Evolutionary conservation across 2,329 filamentous ascomycete species (phyloP), one percentile per base, ranked within the genome.

Genomic region (Xylariomycetidae sp.): DNA sequence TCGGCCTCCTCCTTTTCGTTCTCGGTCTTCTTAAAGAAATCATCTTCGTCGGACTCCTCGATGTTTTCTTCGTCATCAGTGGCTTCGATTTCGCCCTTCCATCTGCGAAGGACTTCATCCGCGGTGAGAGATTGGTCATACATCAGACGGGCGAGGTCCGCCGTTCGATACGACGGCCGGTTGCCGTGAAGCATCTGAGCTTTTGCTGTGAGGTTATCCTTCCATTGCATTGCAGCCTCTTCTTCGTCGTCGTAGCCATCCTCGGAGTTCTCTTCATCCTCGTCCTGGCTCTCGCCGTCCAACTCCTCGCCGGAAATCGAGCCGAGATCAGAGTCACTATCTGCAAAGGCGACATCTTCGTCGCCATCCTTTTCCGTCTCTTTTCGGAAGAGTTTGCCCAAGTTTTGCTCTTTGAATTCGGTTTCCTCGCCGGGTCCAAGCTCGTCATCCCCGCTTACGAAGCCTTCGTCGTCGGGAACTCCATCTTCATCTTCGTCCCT

Each of bases 271-370:
- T 65, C 63, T 14, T 66, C 65, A 0, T 59, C 60, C 2, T 40
- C 37, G 18, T 37, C 34, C 4, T 33, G 32, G 12, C 22, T 41
- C 27, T 40, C 40, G 12, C 23, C 32, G 8, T 15, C 41, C 12
- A 66, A 65, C 3, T 74, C 71, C 5, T 65, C 63, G 1, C 61
- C 66, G 7, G 86, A 94, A 43, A 95, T 61, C 4, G 90, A 95
- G 6, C 92, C 92, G 4, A 98, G 71, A 56, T 98, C 93, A 0
- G 92, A 98, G 58, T 98, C 93, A 52, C 87, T 95, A 53, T 98
- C 92, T 10, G 92, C 92, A 64, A 95, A 98, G 2, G 80, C 86
- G 37, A 96, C 51, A 34, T 95, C 86, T 19, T 79, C 6, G 16
- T 78, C 75, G 15, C 55, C 70, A 23, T 73, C 65, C 32, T 67